Evolutionary conservation across 2,329 filamentous ascomycete genomes (phyloP).

Genomic region (Monilinia aucupariae): DNA sequence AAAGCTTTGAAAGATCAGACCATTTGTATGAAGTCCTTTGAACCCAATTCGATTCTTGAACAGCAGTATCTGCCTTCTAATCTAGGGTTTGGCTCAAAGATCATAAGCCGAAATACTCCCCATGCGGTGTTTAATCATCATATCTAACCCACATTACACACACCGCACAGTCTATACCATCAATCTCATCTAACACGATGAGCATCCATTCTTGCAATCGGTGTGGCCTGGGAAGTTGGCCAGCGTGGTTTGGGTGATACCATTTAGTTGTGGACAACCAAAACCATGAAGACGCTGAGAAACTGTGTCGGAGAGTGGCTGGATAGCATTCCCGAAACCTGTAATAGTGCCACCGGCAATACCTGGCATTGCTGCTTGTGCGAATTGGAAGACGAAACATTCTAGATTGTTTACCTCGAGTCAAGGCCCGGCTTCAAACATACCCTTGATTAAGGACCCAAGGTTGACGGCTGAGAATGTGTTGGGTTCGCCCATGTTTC

Average conservation of each 20-base stretch:
- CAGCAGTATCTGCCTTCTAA: too few relatives aligned
- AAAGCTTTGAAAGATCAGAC: neutral
- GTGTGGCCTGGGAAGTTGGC: slow-evolving; percentile 5
- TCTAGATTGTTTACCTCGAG: slow-evolving; percentile 44
- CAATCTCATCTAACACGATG: neutral
- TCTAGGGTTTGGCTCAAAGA: neutral
- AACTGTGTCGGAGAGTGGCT: slow-evolving; percentile 2
- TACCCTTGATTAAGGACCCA: slow-evolving; percentile 40
- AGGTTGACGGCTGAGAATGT: slow-evolving; percentile 46
- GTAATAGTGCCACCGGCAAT: slow-evolving; percentile 27
- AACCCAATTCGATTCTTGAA: too few relatives aligned
- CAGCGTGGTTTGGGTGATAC: neutral
- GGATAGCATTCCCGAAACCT: neutral
- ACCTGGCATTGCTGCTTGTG: slow-evolving; percentile 41
- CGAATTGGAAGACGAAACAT: slow-evolving; percentile 41
- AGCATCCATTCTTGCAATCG: slow-evolving; percentile 6
- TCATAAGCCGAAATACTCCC: too few relatives aligned
- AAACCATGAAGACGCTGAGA: slow-evolving; percentile 16
- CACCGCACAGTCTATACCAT: neutral
- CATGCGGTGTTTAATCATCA: neutral
- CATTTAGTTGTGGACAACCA: slow-evolving; percentile 2
- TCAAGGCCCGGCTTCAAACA: slow-evolving; percentile 41
- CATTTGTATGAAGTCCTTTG: too few relatives aligned
- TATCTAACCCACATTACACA: neutral
- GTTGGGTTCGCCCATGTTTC: slow-evolving; percentile 48